phyloP scores from a whole-genome alignment of 176 grass and related monocot species.

The bread wheat (Triticum aestivum) region DNA sequence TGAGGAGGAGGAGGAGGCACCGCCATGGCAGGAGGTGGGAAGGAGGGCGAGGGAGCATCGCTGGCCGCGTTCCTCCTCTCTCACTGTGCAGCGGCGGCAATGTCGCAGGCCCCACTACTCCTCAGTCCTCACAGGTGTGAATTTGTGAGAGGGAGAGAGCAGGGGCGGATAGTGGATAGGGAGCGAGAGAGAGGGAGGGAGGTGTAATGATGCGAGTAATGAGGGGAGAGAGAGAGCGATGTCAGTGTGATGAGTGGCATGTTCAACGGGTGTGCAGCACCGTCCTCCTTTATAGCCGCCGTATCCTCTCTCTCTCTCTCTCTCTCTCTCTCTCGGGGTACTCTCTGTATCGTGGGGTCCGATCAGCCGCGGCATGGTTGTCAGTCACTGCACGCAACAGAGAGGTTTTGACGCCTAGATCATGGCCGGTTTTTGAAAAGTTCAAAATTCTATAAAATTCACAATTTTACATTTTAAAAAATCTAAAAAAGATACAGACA shows the following conservation, averaged over 20 bases:
- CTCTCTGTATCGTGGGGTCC: not conserved
- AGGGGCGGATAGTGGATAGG: not conserved
- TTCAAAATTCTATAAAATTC: too few species aligned
- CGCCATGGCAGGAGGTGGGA: slow-evolving; percentile 20
- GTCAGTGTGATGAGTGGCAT: slow-evolving; percentile 20
- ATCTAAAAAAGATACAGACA: too few species aligned
- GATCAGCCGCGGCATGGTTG: not conserved
- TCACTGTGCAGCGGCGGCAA: too few species aligned
- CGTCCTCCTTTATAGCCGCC: slow-evolving; percentile 22
- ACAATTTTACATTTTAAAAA: too few species aligned
- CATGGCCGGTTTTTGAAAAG: too few species aligned
- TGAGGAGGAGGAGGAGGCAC: slow-evolving; percentile 39
- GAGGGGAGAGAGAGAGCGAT: slow-evolving; percentile 29
- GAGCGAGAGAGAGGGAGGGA: not conserved
- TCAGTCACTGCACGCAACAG: not conserved
- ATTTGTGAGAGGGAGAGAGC: not conserved
- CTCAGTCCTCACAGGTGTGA: not conserved
- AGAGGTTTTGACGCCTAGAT: not conserved
- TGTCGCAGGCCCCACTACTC: too few species aligned
- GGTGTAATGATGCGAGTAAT: slow-evolving; percentile 29
- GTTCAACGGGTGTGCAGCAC: not conserved
- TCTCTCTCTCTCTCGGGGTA: not conserved
- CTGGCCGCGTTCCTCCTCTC: not conserved
- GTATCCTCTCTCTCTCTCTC: not conserved
- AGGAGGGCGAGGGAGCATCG: slow-evolving; percentile 21